These are phyloP conservation scores for Calamus simplicifolius DNA, from an alignment of 176 grass and related monocot genomes.

Conservation along the genomic window DNA sequence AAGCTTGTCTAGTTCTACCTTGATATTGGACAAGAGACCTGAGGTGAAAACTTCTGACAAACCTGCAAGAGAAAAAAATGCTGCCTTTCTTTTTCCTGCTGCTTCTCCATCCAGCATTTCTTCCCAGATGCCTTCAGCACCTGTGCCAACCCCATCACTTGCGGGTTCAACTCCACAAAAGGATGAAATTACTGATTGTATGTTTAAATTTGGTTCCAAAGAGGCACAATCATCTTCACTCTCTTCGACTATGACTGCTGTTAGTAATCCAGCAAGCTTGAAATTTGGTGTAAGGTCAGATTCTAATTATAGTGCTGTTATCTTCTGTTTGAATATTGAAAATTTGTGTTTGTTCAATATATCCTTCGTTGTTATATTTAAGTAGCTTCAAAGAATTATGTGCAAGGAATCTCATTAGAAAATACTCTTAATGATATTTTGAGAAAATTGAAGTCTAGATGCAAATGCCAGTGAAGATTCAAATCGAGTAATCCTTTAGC, in stretches of 20 bases:
- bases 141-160: background rate
- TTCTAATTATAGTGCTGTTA: too few species aligned
- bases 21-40: constrained; percentile 21
- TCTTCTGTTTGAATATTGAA: too few species aligned
- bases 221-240: background rate
- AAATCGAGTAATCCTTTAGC: too few species aligned
- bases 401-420: too few species aligned
- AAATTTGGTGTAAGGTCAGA: background rate
- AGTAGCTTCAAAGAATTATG: too few species aligned
- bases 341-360: too few species aligned
- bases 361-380: too few species aligned
- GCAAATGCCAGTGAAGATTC: too few species aligned
- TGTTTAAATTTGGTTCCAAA: background rate
- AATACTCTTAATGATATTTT: too few species aligned
- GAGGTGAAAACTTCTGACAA: constrained; percentile 9
- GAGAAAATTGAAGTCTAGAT: too few species aligned
- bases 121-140: background rate
- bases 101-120: background rate
- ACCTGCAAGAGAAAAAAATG: background rate
- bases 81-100: background rate
- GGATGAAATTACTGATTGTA: background rate
- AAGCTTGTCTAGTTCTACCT: constrained; percentile 8
- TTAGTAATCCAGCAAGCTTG: background rate
- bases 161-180: background rate
- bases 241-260: background rate